These are phyloP conservation scores for Colletotrichum zoysiae DNA, from an alignment of 2,329 filamentous ascomycete genomes.

Conservation along the genomic window DNA sequence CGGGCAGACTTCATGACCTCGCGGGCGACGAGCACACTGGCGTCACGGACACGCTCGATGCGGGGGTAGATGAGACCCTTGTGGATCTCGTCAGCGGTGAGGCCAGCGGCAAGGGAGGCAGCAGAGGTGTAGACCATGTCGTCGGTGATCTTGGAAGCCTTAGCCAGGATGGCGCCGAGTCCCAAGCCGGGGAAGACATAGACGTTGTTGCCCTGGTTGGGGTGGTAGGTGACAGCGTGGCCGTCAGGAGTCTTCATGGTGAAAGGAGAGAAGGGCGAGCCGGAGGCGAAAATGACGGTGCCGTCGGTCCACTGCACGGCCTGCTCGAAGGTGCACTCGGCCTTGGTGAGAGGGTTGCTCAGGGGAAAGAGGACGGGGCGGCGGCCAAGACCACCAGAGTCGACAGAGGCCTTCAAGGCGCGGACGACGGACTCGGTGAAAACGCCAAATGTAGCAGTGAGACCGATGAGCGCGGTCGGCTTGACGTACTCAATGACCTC, in stretches of 20 bases:
- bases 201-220: conserved; percentile 87
- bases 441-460: conserved; percentile 93
- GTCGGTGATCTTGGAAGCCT: conserved; percentile 88
- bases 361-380: conserved; percentile 95
- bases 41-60: conserved; percentile 91
- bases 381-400: conserved; percentile 75
- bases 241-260: conserved; percentile 71
- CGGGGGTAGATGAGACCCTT: conserved; percentile 91
- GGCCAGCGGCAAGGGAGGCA: conserved; percentile 80
- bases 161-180: conserved; percentile 90
- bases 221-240: conserved; percentile 75
- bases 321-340: conserved; percentile 97
- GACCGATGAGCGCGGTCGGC: conserved; percentile 92
- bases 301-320: conserved; percentile 93
- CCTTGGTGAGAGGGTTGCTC: conserved; percentile 95
- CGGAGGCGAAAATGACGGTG: conserved; percentile 92
- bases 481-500: conserved; percentile 95
- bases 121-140: conserved; percentile 98
- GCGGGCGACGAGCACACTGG: conserved; percentile 85
- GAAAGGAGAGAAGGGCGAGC: conserved; percentile 87
- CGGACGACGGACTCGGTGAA: conserved; percentile 91
- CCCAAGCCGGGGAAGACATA: conserved; percentile 98
- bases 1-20: conserved; percentile 95
- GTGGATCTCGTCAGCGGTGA: conserved; percentile 85
- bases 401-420: conserved; percentile 73